These are phyloP conservation scores for Amphirosellinia nigrospora DNA, from an alignment of 495 filamentous ascomycete species.

Conservation along the genomic window DNA sequence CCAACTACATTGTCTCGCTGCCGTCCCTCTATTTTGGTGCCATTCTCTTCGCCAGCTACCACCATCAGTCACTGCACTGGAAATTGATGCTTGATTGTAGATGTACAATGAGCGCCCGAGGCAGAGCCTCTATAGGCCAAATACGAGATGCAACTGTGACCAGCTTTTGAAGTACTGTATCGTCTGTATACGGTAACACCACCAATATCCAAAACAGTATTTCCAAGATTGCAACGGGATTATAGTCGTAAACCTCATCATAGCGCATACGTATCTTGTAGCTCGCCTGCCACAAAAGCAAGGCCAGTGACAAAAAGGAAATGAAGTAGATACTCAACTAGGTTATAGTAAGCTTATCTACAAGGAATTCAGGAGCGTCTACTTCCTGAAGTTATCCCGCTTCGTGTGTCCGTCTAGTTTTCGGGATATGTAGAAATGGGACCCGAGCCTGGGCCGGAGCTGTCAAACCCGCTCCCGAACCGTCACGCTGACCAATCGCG, in stretches of 20 bases:
- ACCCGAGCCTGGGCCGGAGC: neutral
- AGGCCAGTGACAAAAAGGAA: too few relatives aligned
- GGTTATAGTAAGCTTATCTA: neutral
- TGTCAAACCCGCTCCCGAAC: neutral
- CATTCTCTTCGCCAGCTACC: neutral
- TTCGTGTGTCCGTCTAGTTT: neutral
- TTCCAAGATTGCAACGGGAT: too few relatives aligned
- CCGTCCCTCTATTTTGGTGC: neutral
- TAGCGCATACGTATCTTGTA: too few relatives aligned
- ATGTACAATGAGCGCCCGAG: neutral
- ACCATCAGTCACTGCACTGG: neutral
- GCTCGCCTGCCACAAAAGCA: too few relatives aligned
- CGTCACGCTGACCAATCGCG: slow-evolving; percentile 13
- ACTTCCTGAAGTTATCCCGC: neutral
- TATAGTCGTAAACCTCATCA: too few relatives aligned
- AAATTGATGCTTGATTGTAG: neutral
- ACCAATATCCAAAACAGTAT: too few relatives aligned
- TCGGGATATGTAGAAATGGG: neutral
- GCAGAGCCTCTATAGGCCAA: neutral
- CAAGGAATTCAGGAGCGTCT: neutral
- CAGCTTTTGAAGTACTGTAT: neutral
- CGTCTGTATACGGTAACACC: neutral
- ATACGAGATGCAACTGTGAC: neutral
- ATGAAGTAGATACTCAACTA: neutral
- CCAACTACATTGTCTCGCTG: neutral